Base-by-base conservation (phyloP, 2,329 filamentous ascomycete genomes). In the Cladosporium sp. region DNA sequence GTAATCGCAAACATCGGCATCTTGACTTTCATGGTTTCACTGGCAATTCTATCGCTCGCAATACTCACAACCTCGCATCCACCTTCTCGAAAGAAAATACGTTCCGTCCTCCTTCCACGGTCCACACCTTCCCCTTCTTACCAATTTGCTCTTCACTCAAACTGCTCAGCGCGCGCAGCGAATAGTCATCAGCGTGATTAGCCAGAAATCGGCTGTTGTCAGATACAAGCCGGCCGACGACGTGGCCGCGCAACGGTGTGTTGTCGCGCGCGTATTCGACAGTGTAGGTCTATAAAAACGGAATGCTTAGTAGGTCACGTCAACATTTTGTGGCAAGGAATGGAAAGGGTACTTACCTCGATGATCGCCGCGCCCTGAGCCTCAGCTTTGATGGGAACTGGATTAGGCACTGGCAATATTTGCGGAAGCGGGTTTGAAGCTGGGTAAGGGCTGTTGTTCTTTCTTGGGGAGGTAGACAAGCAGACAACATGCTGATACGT, bases 401-500 rank as follows among this genome's bases (percentile, higher is more conserved):
- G 15, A 7, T 76, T 58, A 3, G 75, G 71, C 7, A 6, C 15
- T 8, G 32, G 15, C 2, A 36, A n/a, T n/a, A 5, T 36, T 7
- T 36, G 13, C 8, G 32, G 32, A 7, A 82, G 62, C 2, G 73
- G 70, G 37, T 75, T 73, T 20, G 66, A 56, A 4, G 64, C 56
- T 2, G 80, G 79, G 63, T 83, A 83, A 2, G 61, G 52, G 2
- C 58, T 55, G 1, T 64, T 65, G 7, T 69, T 64, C 40, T 52
- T 53, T 13, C 70, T 64, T 7, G 78, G 75, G 9, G 65, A 56
- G 0, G 67, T 73, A 0, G 80, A 83, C 1, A 87, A 66, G 41
- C 80, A 76, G 1, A 86, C 59, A 2, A 76, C 81, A 59, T 86
- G 77, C 60, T 87, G 81, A 60, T 86, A 83, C 0, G 80, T 83